Base-by-base conservation (phyloP, 1,139 yeast species). In the Hansenula sp. region DNA sequence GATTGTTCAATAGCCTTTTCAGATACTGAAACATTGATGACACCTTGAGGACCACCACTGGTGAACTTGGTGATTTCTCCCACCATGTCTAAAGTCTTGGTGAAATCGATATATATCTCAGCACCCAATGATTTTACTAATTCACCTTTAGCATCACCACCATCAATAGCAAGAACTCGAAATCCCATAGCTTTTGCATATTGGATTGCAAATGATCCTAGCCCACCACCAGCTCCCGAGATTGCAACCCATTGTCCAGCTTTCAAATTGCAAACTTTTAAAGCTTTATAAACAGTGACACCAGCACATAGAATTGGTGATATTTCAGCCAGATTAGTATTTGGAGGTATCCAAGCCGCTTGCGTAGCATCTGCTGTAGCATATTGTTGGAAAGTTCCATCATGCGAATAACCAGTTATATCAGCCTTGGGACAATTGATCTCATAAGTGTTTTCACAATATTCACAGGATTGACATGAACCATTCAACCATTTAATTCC, bases 291-390 rank as follows among this genome's bases (percentile, higher is more conserved):
- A 42, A 79, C 84, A 44, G 84, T 79, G 62, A 79, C 74, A 67
- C 85, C 85, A 38, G 85, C 85, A 74, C 85, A 79, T 60, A 79
- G 72, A 56, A 79, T 76, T 55, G 85, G 85, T 40, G 84, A 71
- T 48, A 74, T 74, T 49, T 71, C 61, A 42, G 84, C 81, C 62
- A 79, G 72, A 57, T 79, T 82, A 48, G 81, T 70, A 35, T 77
- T 79, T 50, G 64, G 54, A 45, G 84, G 81, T 56, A 79, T 76
- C 57, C 70, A 67, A 39, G 85, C 84, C 42, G 84, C 84, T 57
- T 79, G 85, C 42, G 78, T 74, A 33, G 83, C 82, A 61, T 79
- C 83, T 42, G 84, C 84, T 48, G 84, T 79, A 43, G 83, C 83
- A 57, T 78, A 79, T 62, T 79, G 77, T 65, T 79, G 83, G 79